Percentiles rank a stretch among this genome's conserved stretches.
phyloP scores from a whole-genome alignment of 208 protist species.

The Leishmania arabica region DNA sequence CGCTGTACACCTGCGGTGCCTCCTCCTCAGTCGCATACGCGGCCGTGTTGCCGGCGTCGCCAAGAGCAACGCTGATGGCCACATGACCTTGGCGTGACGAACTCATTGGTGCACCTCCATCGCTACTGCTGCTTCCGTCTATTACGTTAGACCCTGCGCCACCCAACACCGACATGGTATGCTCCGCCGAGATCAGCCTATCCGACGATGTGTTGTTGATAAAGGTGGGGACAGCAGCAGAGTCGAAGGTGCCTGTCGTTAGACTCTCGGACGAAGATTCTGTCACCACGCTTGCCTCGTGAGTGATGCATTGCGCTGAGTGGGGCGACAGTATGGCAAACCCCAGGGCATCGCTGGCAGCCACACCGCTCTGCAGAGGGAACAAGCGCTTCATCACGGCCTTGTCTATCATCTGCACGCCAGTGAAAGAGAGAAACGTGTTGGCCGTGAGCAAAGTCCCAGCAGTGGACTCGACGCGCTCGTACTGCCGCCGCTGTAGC shows the following conservation, averaged over 20 bases:
- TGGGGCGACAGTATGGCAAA: slow-evolving; percentile 11
- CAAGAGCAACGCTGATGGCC: background rate
- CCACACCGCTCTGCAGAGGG: slow-evolving; percentile 20
- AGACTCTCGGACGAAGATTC: background rate
- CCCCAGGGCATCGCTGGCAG: slow-evolving; percentile 15
- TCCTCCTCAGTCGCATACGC: slow-evolving; percentile 6
- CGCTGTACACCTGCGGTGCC: slow-evolving; percentile 1
- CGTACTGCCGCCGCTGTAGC: slow-evolving; percentile 26
- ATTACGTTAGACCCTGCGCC: background rate
- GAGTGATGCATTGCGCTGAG: background rate
- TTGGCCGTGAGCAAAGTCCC: slow-evolving; percentile 26
- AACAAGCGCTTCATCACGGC: slow-evolving; percentile 27
- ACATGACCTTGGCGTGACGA: background rate
- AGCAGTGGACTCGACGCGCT: slow-evolving; percentile 15
- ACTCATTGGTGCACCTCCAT: background rate
- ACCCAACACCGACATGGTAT: background rate
- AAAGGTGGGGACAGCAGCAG: background rate
- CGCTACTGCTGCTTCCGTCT: slow-evolving; percentile 6
- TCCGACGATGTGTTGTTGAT: background rate
- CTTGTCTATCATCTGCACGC: slow-evolving; percentile 29
- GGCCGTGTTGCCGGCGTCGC: background rate
- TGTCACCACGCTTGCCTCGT: background rate
- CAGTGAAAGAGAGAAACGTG: slow-evolving; percentile 28
- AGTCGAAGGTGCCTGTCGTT: background rate
- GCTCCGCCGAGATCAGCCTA: background rate